Evolutionary conservation across 2,329 filamentous ascomycete genomes (phyloP), one percentile per base, ranked within the genome.

Genomic region (Thelonectria discophora): DNA sequence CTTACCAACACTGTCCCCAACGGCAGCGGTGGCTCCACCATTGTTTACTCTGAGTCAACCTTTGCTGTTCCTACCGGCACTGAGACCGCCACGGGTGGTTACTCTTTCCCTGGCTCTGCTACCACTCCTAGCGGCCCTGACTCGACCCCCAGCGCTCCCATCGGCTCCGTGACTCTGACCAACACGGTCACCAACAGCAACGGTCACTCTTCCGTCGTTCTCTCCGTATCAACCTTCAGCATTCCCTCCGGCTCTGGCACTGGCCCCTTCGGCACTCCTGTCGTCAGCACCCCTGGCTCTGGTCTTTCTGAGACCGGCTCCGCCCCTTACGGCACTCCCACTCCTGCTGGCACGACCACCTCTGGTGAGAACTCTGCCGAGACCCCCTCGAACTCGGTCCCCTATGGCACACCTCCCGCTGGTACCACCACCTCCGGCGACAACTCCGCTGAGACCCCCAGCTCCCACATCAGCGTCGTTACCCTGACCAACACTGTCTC

Each of bases 21-120:
- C 58, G 46, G 62, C n/a, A 56, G 63, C 5, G 64, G 62, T 4
- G 67, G 66, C 30, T 49, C 64, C 17, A 65, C 55, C 55, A 51
- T 51, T 20, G 64, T 59, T 45, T 54, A 61, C 9, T 32, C 67
- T 7, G 65, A 58, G 20, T 60, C 68, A 20, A 62, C 59, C 43
- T 60, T 60, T 42, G 65, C 55, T 27, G 47, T 57, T 18, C 60
- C 65, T 15, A 62, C 67, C 17, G 66, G 55, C 20, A 24, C 40
- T 10, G 55, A 50, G 32, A 54, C 30, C 12, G 49, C 37, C 21
- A 56, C 34, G 13, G 53, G 43, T 3, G 3, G 9, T 10, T 49
- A 49, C 34, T 30, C 45, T 13, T 10, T 17, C 13, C 15, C 40
- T 20, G 40, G 15, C 9, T 2, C 10, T 42, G 20, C 43, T 21